A percentile compares a stretch with the other conserved stretches of the same genome.
Conservation (phyloP, 352 stramenopile species). For the Peronosclerospora sorghi region DNA sequence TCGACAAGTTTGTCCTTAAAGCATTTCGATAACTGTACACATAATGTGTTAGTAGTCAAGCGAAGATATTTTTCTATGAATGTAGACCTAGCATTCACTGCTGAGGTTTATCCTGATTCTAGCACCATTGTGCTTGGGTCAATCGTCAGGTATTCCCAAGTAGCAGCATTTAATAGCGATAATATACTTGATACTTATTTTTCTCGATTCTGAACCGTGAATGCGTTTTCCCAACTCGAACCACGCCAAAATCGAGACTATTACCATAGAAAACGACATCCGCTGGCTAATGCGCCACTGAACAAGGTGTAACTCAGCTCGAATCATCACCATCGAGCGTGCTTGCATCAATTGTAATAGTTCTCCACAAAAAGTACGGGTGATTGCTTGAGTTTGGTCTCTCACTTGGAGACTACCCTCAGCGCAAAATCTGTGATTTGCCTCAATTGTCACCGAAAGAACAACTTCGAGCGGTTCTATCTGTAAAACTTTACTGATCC, state of each 20-base stretch:
- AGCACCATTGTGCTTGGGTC: conserved; percentile 71
- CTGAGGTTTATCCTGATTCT: conserved; percentile 46
- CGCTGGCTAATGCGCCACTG: neutral
- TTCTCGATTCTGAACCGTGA: conserved; percentile 78
- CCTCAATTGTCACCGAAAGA: conserved; percentile 63
- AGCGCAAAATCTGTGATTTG: conserved; percentile 52
- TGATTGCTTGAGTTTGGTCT: conserved; percentile 22
- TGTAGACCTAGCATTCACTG: conserved; percentile 75
- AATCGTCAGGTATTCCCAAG: conserved; percentile 71
- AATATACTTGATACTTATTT: conserved; percentile 91
- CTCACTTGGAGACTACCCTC: conserved; percentile 46
- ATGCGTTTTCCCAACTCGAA: conserved; percentile 86
- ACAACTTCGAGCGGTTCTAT: conserved; percentile 43
- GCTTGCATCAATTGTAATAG: conserved; percentile 87
- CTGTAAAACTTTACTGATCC: conserved; percentile 62
- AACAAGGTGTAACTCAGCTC: neutral
- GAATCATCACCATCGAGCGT: conserved; percentile 44
- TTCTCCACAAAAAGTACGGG: conserved; percentile 60
- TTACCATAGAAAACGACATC: conserved; percentile 27
- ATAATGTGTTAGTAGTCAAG: conserved; percentile 89
- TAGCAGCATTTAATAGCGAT: conserved; percentile 41
- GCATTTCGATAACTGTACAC: conserved; percentile 87
- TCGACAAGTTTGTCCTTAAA: conserved; percentile 82
- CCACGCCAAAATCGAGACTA: conserved; percentile 85
- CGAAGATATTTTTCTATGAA: conserved; percentile 66